phyloP scores from a whole-genome alignment of 225 moss, liverwort and hornwort genomes.

The Climacium dendroides region DNA sequence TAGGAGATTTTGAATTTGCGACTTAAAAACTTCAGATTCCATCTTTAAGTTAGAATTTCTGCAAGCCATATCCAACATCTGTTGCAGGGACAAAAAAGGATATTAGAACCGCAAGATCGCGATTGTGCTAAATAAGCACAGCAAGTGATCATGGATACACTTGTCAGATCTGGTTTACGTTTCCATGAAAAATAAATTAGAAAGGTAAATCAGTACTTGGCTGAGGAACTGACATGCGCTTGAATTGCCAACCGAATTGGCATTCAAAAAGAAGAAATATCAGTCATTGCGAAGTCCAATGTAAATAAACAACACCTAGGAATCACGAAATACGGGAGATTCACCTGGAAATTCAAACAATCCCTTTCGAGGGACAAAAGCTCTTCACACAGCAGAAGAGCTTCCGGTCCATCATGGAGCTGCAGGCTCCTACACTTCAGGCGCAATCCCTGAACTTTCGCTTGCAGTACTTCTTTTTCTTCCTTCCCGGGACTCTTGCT shows the following conservation, averaged over 20 bases:
- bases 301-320: background rate
- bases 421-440: background rate
- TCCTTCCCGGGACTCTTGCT: background rate
- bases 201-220: background rate
- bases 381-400: constrained; percentile 1
- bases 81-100: background rate
- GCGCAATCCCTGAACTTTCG: background rate
- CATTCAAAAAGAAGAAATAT: too few species aligned
- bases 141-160: background rate
- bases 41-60: background rate
- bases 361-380: constrained; percentile 1
- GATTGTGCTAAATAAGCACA: background rate
- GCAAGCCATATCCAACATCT: constrained; percentile 1
- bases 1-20: background rate
- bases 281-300: background rate
- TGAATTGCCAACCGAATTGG: background rate
- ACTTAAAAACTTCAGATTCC: constrained; percentile 1
- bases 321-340: background rate
- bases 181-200: background rate
- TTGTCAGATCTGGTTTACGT: background rate
- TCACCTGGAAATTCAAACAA: constrained; percentile 7
- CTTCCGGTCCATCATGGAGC: background rate
- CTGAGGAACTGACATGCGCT: background rate
- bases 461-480: background rate
- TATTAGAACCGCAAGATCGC: background rate